These are phyloP conservation scores for Wickerhamomyces hampshirensis DNA, from an alignment of 805 yeast genomes.

Conservation along the genomic window DNA sequence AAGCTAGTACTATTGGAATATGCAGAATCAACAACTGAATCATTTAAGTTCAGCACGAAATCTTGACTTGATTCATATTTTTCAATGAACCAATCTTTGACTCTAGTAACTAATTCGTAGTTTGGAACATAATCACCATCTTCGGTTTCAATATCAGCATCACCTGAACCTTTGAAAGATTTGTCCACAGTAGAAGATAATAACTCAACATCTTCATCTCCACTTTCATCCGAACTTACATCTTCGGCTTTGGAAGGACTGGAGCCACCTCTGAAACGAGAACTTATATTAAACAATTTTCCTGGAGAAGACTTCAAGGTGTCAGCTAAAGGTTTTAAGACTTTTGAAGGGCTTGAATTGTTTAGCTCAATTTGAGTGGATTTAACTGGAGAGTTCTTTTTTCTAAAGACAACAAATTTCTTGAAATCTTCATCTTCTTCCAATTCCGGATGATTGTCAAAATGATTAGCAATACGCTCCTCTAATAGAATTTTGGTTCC, in stretches of 20 bases:
- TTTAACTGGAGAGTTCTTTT: constrained; percentile 25
- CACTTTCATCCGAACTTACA: constrained; percentile 3
- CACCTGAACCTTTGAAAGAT: constrained; percentile 19
- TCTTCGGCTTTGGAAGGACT: constrained; percentile 18
- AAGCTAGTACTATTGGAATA: constrained; percentile 11
- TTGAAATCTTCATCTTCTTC: constrained; percentile 18
- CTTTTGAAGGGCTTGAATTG: constrained; percentile 9
- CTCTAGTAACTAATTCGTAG: constrained; percentile 8
- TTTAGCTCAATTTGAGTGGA: constrained; percentile 7
- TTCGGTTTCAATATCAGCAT: constrained; percentile 17
- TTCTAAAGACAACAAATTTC: constrained; percentile 24
- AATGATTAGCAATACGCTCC: constrained; percentile 23
- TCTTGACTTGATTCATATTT: constrained; percentile 20
- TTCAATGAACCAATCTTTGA: constrained; percentile 20
- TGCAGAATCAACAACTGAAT: constrained; percentile 5
- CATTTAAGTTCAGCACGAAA: constrained; percentile 14
- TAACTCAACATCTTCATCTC: constrained; percentile 13
- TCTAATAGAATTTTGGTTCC: constrained; percentile 29
- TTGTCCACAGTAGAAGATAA: constrained; percentile 5
- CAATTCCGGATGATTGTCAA: constrained; percentile 29
- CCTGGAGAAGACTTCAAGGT: constrained; percentile 19
- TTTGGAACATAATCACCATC: constrained; percentile 13
- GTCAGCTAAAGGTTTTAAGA: constrained; percentile 10
- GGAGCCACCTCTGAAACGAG: constrained; percentile 19
- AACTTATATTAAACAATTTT: constrained; percentile 15